Evolutionary conservation across 805 yeast genomes (phyloP), one percentile per base, ranked within the genome.

Genomic region (Starmerella cellae): DNA sequence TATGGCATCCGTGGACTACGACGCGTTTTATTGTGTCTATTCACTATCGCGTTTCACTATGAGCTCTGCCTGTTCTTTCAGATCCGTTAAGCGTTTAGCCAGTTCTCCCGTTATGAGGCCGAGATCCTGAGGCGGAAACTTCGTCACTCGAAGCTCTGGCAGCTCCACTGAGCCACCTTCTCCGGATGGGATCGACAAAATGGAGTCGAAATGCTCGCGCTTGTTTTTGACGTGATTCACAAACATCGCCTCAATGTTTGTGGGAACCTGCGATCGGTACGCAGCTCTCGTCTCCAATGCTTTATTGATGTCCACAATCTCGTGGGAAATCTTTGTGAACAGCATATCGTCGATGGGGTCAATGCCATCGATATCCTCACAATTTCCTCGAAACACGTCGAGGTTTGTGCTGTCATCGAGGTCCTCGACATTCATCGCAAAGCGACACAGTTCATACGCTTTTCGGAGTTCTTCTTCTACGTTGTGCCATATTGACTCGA

Each of bases 351-450:
- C 50, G 20, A 41, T 27, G 5, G 54, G 53, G 34, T 49, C 55
- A 14, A 48, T 31, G 14, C 57, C 57, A 18, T 40, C 46, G 1
- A 37, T 39, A 23, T 47, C 54, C 44, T 52, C 55, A 37, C 53
- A 54, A 24, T 34, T 23, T 8, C 44, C 43, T 18, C 50, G 40
- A 33, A 54, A 54, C 24, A 40, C 45, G 19, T 44, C 49, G 4
- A 45, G 22, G 20, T 47, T 40, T 8, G 31, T 35, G 5, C 41
- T 29, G 37, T 38, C 33, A 14, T 37, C 37, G 23, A 53, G 55
- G 5, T 82, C 87, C 53, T 75, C 79, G 14, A 83, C 66, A 1
- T 70, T 64, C 47, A 83, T 48, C 8, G 77, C 73, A 44, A 67
- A 62, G 37, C 70, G 68, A 10, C 76, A 68, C 64, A 69, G 59